These are phyloP conservation scores for Azolla pinnata DNA, from an alignment of 75 land plant genomes.

Conservation along the genomic window DNA sequence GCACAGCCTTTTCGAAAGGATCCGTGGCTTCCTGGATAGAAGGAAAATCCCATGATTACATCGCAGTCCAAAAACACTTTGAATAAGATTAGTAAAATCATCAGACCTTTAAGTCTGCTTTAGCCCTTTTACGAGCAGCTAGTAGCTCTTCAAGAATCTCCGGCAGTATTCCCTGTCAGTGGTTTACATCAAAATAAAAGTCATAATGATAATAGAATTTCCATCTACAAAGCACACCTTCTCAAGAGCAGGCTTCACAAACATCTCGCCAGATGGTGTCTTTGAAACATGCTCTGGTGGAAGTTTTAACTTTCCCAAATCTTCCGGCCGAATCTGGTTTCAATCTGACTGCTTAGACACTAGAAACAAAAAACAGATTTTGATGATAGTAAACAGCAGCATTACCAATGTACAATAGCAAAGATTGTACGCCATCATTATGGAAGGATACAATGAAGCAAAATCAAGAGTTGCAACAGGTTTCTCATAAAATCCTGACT, in stretches of 20 bases:
- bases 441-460: conserved; percentile 97
- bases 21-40: conserved; percentile 83
- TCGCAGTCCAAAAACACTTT: too few species aligned
- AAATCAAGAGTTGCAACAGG: conserved; percentile 98
- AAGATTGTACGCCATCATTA: conserved; percentile 99
- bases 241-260: conserved; percentile 76
- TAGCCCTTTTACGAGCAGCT: conserved; percentile 94
- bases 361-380: neutral
- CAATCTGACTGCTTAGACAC: conserved; percentile 14
- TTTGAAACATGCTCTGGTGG: conserved; percentile 67
- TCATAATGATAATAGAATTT: neutral
- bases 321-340: conserved; percentile 82
- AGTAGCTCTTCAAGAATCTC: conserved; percentile 92
- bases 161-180: conserved; percentile 83
- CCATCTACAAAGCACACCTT: conserved; percentile 41
- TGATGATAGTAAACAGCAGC: neutral
- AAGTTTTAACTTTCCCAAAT: conserved; percentile 55
- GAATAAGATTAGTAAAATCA: too few species aligned
- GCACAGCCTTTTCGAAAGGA: conserved; percentile 90
- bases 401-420: conserved; percentile 93
- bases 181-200: neutral
- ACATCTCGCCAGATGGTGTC: conserved; percentile 92
- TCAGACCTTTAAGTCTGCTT: conserved; percentile 86
- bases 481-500: conserved; percentile 82
- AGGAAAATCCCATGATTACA: too few species aligned